Evolutionary conservation across 2,329 filamentous ascomycete species (phyloP), one percentile per base, ranked within the genome.

Genomic region (Fusarium aywerte): DNA sequence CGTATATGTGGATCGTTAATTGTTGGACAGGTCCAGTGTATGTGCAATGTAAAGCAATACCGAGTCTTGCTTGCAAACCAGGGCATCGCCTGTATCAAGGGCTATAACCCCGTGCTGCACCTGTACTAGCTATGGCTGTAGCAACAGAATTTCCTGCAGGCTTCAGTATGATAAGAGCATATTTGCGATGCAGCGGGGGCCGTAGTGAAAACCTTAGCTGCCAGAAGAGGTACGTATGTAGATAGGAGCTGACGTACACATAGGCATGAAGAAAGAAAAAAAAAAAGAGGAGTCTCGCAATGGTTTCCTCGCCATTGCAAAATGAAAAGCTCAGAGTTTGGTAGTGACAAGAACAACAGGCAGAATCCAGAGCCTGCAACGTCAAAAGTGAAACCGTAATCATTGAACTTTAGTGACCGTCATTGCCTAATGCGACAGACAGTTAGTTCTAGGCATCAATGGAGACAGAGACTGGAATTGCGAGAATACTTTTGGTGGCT

Each of bases 361-460:
- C 60, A 59, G 45, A 8, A 49, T n/a, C 8, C 23, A 49, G 21
- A 25, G 11, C 55, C 38, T 56, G 54, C 44, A 63, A 59, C 60
- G 58, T 68, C 55, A 54, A 58, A 42, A 39, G 62, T 38, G 50
- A 68, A 57, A 43, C 53, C 47, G 44, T 55, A 43, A 43, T 29
- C n/a, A 62, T 55, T 53, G 70, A 72, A 71, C 65, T 53, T 42
- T 70, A 45, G 47, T 56, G 48, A 27, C n/a, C 43, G 32, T 58
- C 55, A 49, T 69, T 69, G 23, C 63, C 56, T 40, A 54, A 69
- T 63, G 57, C 67, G 55, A 69, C 55, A 50, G 31, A n/a, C 27
- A 27, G 27, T n/a, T 49, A 23, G 51, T 44, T 59, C 48, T 35
- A 33, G 38, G 49, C 50, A 50, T 64, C 60, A 40, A 69, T 44